These are phyloP conservation scores for Aspergillus conjunctus DNA, from an alignment of 495 filamentous ascomycete genomes.

Conservation along the genomic window DNA sequence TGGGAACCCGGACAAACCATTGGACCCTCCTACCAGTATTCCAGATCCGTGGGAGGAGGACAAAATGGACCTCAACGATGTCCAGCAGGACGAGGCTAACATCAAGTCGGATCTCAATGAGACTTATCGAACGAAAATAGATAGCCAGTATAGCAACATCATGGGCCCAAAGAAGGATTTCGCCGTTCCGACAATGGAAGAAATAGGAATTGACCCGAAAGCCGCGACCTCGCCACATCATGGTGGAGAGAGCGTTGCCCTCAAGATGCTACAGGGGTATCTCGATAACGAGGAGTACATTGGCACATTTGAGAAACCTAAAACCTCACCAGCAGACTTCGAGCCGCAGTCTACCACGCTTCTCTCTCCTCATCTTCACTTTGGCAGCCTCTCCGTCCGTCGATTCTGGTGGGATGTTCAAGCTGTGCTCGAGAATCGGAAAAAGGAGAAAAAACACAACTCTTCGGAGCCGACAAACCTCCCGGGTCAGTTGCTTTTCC, in stretches of 20 bases:
- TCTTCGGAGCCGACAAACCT: constrained; percentile 61
- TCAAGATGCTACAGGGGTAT: constrained; percentile 51
- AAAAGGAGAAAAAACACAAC: constrained; percentile 47
- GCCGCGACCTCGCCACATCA: constrained; percentile 59
- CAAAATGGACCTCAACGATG: constrained; percentile 46
- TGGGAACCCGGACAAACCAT: constrained; percentile 56
- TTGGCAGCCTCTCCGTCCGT: constrained; percentile 62
- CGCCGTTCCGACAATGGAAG: constrained; percentile 59
- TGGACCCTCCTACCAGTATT: constrained; percentile 54
- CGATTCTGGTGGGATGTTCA: constrained; percentile 70
- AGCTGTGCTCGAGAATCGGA: constrained; percentile 50
- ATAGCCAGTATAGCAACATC: constrained; percentile 53
- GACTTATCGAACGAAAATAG: constrained; percentile 41
- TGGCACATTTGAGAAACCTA: constrained; percentile 69
- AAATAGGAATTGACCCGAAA: constrained; percentile 57
- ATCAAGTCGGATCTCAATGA: constrained; percentile 57
- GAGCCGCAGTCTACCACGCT: constrained; percentile 68
- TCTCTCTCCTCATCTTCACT: constrained; percentile 71
- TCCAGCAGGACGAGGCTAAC: constrained; percentile 51
- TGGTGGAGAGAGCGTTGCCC: constrained; percentile 63
- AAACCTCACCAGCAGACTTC: constrained; percentile 68
- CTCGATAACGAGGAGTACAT: constrained; percentile 62
- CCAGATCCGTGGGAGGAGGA: constrained; percentile 59
- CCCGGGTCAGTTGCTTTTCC: constrained; percentile 68
- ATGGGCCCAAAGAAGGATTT: constrained; percentile 65